Evolutionary conservation across 768 basidiomycete species (phyloP), one percentile per base, ranked within the genome.

Genomic region (Trametes cubensis): DNA sequence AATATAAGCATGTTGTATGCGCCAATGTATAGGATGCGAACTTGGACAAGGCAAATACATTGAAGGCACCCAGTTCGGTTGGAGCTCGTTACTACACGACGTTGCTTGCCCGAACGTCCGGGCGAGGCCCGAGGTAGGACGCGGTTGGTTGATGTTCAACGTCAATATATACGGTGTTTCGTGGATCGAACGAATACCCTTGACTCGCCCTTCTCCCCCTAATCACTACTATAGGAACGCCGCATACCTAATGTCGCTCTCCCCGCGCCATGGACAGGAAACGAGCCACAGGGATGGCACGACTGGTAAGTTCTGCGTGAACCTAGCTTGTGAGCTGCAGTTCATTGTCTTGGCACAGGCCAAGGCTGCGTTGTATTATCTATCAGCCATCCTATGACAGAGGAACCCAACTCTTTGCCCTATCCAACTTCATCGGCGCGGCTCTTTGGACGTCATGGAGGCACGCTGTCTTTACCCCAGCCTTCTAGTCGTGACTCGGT

Each of bases 351-450:
- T 8, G 28, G n/a, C n/a, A 28, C 6, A 34, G 10, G 6, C 10
- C 34, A 25, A 58, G 57, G n/a, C 4, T 45, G 58, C 50, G 20
- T 59, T 10, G 58, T 59, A 4, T 20, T 51, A 20, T 49, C 58
- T 0, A 7, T 26, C 15, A 45, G 1, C 28, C 49, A 44, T 17
- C 49, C 49, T 5, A 52, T 59, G 49, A 59, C 58, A 1, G 58
- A 59, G 20, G 58, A 51, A 26, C 58, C 58, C 7, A 26, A 15
- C 17, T 59, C 58, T 11, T 17, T 59, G 6, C 58, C 58, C 34
- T 0, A 23, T n/a, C 17, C 38, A 34, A 15, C 39, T 38, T 1
- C 57, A 48, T 10, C 58, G 15, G 30, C 55, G 28, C 49, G 58
- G 2, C 13, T 59, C 4, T 59, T 59, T 17, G 34, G 34, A 10